Percentiles rank a stretch among this genome's conserved stretches.
phyloP scores from a whole-genome alignment of 306 rosid species.

The Gleditsia sinensis region DNA sequence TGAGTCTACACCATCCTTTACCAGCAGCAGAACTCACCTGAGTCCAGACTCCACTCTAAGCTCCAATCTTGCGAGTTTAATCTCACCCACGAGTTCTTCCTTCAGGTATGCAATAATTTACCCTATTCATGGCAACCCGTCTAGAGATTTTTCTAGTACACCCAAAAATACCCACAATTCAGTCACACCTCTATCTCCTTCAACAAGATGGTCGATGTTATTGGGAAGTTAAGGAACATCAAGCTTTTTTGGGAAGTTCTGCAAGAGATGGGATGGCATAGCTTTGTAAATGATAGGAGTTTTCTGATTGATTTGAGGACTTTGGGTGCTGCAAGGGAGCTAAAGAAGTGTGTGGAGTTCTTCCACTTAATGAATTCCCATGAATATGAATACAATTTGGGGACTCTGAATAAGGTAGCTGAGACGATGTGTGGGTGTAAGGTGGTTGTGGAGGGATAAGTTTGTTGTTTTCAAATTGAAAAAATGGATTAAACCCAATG shows the following conservation, averaged over 20 bases:
- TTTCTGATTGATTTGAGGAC: no score
- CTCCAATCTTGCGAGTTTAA: constrained; percentile 53
- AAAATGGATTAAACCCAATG: constrained; percentile 52
- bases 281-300: no score
- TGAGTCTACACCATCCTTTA: constrained; percentile 69
- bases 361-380: constrained; percentile 64
- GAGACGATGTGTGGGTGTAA: constrained; percentile 48
- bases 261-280: no score
- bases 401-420: no score
- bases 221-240: constrained; percentile 54
- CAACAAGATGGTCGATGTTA: constrained; percentile 53
- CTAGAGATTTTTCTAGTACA: constrained; percentile 57
- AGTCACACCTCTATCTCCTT: constrained; percentile 57
- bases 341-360: constrained; percentile 69
- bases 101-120: constrained; percentile 79
- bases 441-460: constrained; percentile 65
- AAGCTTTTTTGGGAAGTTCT: no score
- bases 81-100: constrained; percentile 82
- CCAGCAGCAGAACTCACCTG: constrained; percentile 78
- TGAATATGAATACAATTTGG: constrained; percentile 52
- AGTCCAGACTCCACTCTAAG: constrained; percentile 54
- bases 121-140: constrained; percentile 81
- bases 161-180: no score
- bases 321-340: no score
- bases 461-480: constrained; percentile 57